Evolutionary conservation across 139 green algal species (phyloP), one percentile per base, ranked within the genome.

Genomic region (Chlorella sp.): DNA sequence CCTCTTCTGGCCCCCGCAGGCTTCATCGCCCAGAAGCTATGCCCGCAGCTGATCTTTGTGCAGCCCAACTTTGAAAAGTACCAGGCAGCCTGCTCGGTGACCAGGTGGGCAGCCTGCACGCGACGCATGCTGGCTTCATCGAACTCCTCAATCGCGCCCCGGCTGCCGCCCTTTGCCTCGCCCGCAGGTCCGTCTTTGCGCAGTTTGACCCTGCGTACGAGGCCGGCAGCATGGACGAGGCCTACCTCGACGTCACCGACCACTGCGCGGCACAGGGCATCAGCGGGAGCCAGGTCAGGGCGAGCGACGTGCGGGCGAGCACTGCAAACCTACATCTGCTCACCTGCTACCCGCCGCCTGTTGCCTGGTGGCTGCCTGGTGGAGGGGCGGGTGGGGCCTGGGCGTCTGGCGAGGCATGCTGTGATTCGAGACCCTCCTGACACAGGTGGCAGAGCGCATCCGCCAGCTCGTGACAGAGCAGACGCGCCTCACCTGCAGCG

Each of bases 11-110:
- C n/a, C 21, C 48, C 48, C 48, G 17, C 74, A 27, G 81, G 81
- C 27, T 98, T 98, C 85, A 97, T 98, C 27, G 94, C 74, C 19
- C 74, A 86, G 19, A 73, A 82, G 53, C 84, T 98, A 12, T 98
- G 91, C 80, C 90, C 91, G 0, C 51, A 95, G 55, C 87, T 97
- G 2, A 77, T 93, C 35, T 95, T 97, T 63, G 81, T 90, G 8
- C 53, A 65, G 40, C 68, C 79, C 33, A 73, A 91, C 41, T 92
- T 92, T 67, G 48, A 73, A 7, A 87, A 87, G 68, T 92, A 92
- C 61, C 25, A 15, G 23, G n/a, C 5, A 0, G 51, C 53, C 69
- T 67, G 69, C 53, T 53, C 65, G 69, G 33, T 4, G 2, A 75
- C 69, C 14, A 51, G 69, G 69, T 75, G 53, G 29, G 68, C 5